These are phyloP conservation scores for Chrysoporthe puriensis DNA, from an alignment of 2,329 filamentous ascomycete species.

Conservation along the genomic window DNA sequence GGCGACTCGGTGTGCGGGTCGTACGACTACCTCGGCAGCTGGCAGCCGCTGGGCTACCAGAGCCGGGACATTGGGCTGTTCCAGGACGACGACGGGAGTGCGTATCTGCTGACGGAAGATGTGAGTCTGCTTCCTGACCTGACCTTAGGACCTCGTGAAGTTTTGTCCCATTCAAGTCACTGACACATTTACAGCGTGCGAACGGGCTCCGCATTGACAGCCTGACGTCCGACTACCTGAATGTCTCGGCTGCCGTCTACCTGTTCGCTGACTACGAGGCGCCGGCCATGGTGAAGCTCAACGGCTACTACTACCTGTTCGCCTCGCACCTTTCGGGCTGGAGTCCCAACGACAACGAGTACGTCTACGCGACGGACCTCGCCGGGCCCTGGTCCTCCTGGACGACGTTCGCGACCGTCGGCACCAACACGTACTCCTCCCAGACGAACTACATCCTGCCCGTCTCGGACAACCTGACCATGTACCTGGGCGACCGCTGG, in stretches of 20 bases:
- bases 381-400: conserved; percentile 60
- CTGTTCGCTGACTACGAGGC: conserved; percentile 60
- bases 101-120: conserved; percentile 65
- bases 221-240: conserved; percentile 60
- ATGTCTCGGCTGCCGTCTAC: conserved; percentile 51
- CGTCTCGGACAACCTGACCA: conserved; percentile 42
- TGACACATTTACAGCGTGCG: conserved; percentile 43
- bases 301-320: conserved; percentile 68
- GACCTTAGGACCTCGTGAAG: not conserved
- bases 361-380: conserved; percentile 25
- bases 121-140: conserved; percentile 43
- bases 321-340: conserved; percentile 60
- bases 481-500: conserved; percentile 73
- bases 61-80: conserved; percentile 60
- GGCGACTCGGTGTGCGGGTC: conserved; percentile 62
- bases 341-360: conserved; percentile 66
- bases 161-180: not conserved
- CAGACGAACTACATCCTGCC: conserved; percentile 64
- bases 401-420: conserved; percentile 59
- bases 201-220: conserved; percentile 59
- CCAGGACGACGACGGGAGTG: conserved; percentile 64
- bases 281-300: conserved; percentile 64
- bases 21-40: conserved; percentile 49
- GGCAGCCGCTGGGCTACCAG: conserved; percentile 37
- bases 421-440: conserved; percentile 60